Evolutionary conservation across 1,284 basidiomycete species (phyloP).

Genomic region (Megacollybia platyphylla): DNA sequence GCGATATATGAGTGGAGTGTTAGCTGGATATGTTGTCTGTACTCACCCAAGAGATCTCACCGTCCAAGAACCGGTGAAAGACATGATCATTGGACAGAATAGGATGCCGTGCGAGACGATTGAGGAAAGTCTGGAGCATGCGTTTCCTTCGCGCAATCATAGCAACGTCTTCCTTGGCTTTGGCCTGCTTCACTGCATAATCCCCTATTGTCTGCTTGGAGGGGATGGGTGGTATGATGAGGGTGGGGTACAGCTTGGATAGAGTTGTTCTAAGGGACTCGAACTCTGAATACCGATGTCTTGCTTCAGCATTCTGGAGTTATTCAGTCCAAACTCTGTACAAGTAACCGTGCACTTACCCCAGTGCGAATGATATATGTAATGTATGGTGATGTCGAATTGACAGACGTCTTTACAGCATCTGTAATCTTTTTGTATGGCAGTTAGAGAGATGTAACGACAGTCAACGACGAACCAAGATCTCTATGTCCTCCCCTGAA

Average conservation of each 20-base stretch:
- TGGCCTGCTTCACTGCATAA: conserved; percentile 94
- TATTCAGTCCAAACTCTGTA: neutral
- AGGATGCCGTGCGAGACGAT: conserved; percentile 80
- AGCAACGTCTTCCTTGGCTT: conserved; percentile 91
- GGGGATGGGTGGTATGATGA: conserved; percentile 96
- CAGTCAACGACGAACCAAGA: conserved; percentile 32
- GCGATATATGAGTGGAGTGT: conserved; percentile 2
- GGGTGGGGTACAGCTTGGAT: conserved; percentile 83
- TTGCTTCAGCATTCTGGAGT: conserved; percentile 67
- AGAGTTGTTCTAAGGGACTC: conserved; percentile 84
- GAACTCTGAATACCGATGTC: conserved; percentile 95
- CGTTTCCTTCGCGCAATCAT: conserved; percentile 89
- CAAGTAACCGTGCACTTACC: conserved; percentile 35
- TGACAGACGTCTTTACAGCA: conserved; percentile 88
- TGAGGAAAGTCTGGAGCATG: conserved; percentile 92
- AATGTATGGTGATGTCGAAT: conserved; percentile 83
- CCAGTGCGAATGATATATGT: conserved; percentile 89
- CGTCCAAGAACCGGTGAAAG: conserved; percentile 91
- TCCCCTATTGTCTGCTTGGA: conserved; percentile 94
- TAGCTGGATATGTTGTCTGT: neutral
- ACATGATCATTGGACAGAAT: conserved; percentile 91
- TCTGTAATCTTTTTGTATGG: conserved; percentile 65
- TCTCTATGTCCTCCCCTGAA: conserved; percentile 70
- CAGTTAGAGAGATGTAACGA: neutral
- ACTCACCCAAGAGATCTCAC: conserved; percentile 88